These are phyloP conservation scores for Adiantum capillusveneris DNA, from an alignment of 75 land plant genomes.

Conservation along the genomic window DNA sequence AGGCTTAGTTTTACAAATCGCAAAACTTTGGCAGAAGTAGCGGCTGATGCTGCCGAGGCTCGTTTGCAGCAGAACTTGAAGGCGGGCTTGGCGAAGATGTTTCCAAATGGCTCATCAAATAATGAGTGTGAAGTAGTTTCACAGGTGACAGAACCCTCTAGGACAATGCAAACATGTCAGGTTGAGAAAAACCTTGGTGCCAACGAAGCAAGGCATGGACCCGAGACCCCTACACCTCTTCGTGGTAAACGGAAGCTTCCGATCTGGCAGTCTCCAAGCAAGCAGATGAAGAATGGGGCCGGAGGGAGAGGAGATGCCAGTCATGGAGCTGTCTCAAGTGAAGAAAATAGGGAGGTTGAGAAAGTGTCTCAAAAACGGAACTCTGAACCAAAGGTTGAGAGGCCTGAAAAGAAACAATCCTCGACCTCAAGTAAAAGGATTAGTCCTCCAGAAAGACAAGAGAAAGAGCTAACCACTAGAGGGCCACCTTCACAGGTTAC, in stretches of 20 bases:
- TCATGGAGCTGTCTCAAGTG: not conserved
- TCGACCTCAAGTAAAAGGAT: too few relatives aligned
- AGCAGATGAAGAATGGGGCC: not conserved
- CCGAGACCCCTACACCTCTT: too few relatives aligned
- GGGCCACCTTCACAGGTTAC: too few relatives aligned
- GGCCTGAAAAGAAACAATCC: too few relatives aligned
- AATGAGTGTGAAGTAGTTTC: not conserved
- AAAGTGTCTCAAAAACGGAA: not conserved
- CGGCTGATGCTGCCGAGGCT: constrained; percentile 1
- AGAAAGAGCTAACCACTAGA: too few relatives aligned
- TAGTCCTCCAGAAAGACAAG: too few relatives aligned
- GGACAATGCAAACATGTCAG: not conserved
- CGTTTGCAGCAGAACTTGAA: not conserved
- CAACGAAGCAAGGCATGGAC: too few relatives aligned
- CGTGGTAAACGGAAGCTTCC: constrained; percentile 15
- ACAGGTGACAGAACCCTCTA: not conserved
- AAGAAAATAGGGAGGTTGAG: too few relatives aligned
- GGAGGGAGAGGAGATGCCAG: not conserved
- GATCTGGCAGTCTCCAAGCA: constrained; percentile 11
- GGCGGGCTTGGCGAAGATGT: not conserved
- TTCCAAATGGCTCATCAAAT: not conserved
- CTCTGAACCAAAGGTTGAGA: too few relatives aligned
- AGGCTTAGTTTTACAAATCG: constrained; percentile 18
- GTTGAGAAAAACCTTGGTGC: too few relatives aligned
- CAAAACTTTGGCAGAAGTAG: constrained; percentile 9